Evolutionary conservation across 768 basidiomycete species (phyloP).

Genomic region (Termitomyces sp.): DNA sequence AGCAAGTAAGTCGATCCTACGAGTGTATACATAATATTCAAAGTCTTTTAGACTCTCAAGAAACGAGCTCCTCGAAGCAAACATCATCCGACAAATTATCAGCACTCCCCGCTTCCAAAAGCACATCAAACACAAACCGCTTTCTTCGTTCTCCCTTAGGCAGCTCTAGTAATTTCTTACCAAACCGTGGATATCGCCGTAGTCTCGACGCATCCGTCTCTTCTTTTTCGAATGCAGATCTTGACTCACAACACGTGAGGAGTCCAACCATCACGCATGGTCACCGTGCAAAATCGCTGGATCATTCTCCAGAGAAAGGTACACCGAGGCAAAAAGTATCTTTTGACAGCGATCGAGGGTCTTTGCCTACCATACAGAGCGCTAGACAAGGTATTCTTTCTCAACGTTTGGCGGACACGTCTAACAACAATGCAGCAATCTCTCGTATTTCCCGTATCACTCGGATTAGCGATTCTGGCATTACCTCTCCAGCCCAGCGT

Average conservation of each 20-base stretch:
- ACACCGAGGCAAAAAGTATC: conserved; percentile 52
- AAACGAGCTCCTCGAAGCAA: conserved; percentile 44
- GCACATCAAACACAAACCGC: conserved; percentile 32
- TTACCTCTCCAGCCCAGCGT: conserved; percentile 30
- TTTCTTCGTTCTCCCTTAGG: conserved; percentile 30
- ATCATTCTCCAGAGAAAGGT: conserved; percentile 37
- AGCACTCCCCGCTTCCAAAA: conserved; percentile 30
- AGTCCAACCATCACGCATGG: conserved; percentile 10
- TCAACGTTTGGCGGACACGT: neutral
- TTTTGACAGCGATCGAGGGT: conserved; percentile 51
- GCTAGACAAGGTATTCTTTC: conserved; percentile 35
- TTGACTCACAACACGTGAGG: conserved; percentile 23
- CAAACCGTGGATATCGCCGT: conserved; percentile 31
- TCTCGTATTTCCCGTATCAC: conserved; percentile 29
- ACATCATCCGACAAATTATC: conserved; percentile 44
- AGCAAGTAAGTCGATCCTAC: neutral
- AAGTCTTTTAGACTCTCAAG: conserved; percentile 22
- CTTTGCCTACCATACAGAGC: conserved; percentile 35
- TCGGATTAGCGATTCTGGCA: conserved; percentile 31
- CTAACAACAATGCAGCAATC: conserved; percentile 22
- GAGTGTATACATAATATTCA: neutral
- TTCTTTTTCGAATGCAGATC: conserved; percentile 30
- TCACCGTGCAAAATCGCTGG: conserved; percentile 27
- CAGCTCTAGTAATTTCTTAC: conserved; percentile 22
- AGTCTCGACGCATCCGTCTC: conserved; percentile 43